Evolutionary conservation across 2,329 filamentous ascomycete species (phyloP).

Genomic region (Calonectria fujianensis): DNA sequence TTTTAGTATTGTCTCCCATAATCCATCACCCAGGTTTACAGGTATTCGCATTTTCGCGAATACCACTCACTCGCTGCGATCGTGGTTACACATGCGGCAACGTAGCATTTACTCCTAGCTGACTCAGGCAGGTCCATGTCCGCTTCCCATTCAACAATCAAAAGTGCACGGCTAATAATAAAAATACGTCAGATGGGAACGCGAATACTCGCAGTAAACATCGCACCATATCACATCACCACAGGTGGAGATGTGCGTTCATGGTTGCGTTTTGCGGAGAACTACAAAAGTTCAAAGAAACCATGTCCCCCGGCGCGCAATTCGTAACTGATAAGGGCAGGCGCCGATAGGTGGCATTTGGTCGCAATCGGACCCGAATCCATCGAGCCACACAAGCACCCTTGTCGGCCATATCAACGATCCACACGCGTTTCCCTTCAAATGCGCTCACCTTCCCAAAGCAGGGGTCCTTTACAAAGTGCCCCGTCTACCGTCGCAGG

Average conservation of each 20-base stretch:
- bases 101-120: not conserved
- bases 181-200: not conserved
- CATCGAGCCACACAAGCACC: not conserved
- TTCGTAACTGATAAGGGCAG: not conserved
- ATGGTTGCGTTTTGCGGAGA: constrained; percentile 1
- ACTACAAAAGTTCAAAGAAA: constrained; percentile 10
- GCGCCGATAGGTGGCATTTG: constrained; percentile 6
- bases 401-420: constrained; percentile 21
- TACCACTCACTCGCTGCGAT: not conserved
- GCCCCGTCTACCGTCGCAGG: not conserved
- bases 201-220: not conserved
- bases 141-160: not conserved
- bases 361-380: not conserved
- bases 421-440: constrained; percentile 9
- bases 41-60: not conserved
- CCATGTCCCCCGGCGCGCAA: not conserved
- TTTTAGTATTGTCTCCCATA: not conserved
- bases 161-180: constrained; percentile 1
- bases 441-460: constrained; percentile 20
- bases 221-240: constrained; percentile 15
- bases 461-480: not conserved
- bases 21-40: not conserved
- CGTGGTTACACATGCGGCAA: not conserved
- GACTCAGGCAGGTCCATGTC: not conserved
- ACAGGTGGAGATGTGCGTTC: not conserved